A percentile compares a stretch with the other conserved stretches of the same genome.
Conservation (phyloP, 1,139 yeast species). For the Martiniozyma asiatica region DNA sequence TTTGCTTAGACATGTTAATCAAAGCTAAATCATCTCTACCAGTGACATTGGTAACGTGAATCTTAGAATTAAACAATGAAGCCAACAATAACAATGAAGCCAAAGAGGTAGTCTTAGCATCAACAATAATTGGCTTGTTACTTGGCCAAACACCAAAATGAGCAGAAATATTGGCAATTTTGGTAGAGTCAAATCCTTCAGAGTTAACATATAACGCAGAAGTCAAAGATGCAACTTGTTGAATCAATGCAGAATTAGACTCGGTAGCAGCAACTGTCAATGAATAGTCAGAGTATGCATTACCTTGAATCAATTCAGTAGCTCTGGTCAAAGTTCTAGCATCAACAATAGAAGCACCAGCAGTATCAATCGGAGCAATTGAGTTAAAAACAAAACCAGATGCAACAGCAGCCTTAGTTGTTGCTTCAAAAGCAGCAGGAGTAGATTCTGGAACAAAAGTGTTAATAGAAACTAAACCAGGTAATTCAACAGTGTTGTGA, state of each 20-base stretch:
- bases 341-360: slow-evolving; percentile 56
- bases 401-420: slow-evolving; percentile 61
- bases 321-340: slow-evolving; percentile 54
- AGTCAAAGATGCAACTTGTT: slow-evolving; percentile 53
- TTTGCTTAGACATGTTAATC: slow-evolving; percentile 76
- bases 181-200: slow-evolving; percentile 54
- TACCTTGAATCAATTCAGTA: slow-evolving; percentile 39
- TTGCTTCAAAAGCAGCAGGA: slow-evolving; percentile 47
- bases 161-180: slow-evolving; percentile 65
- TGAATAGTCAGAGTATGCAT: slow-evolving; percentile 70
- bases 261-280: slow-evolving; percentile 77
- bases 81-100: slow-evolving; percentile 88
- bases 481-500: slow-evolving; percentile 68
- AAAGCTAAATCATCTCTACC: slow-evolving; percentile 73
- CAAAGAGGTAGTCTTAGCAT: slow-evolving; percentile 82
- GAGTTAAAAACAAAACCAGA: slow-evolving; percentile 87
- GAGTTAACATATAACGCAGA: slow-evolving; percentile 77
- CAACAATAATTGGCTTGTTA: slow-evolving; percentile 77
- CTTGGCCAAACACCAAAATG: slow-evolving; percentile 82
- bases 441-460: slow-evolving; percentile 62
- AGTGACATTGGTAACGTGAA: slow-evolving; percentile 82
- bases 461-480: slow-evolving; percentile 78
- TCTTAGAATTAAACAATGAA: slow-evolving; percentile 71
- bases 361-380: slow-evolving; percentile 59
- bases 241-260: slow-evolving; percentile 49